phyloP scores from a whole-genome alignment of 2,329 filamentous ascomycete species.

The Paecilomyces niveus region DNA sequence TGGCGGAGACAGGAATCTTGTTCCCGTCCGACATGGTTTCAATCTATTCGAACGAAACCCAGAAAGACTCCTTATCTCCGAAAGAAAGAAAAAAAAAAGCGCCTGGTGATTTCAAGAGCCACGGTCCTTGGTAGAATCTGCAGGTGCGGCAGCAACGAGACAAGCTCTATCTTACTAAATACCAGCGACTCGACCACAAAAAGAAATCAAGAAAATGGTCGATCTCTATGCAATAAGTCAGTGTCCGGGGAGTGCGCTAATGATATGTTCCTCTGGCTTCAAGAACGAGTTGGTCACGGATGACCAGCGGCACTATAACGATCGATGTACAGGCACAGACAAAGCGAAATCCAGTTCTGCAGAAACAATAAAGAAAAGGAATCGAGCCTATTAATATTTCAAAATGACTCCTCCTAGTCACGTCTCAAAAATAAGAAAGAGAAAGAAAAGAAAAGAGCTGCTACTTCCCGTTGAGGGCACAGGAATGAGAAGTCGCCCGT shows the following conservation, averaged over 20 bases:
- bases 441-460: not conserved
- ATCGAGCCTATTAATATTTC: not conserved
- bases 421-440: not conserved
- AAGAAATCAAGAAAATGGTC: too few relatives aligned
- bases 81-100: not conserved
- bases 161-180: not conserved
- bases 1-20: constrained; percentile 28
- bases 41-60: not conserved
- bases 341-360: not conserved
- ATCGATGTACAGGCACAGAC: not conserved
- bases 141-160: not conserved
- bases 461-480: not conserved
- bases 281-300: not conserved
- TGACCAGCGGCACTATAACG: not conserved
- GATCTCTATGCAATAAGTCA: too few relatives aligned
- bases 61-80: not conserved
- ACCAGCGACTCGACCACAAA: not conserved
- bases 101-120: not conserved
- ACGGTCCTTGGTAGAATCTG: not conserved
- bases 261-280: not conserved
- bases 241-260: not conserved
- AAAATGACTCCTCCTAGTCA: not conserved
- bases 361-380: not conserved
- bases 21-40: constrained; percentile 7
- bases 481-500: not conserved